A percentile compares a stretch with the other conserved stretches of the same genome.
phyloP scores from a whole-genome alignment of 768 basidiomycete genomes.

The Clathrus columnatus region DNA sequence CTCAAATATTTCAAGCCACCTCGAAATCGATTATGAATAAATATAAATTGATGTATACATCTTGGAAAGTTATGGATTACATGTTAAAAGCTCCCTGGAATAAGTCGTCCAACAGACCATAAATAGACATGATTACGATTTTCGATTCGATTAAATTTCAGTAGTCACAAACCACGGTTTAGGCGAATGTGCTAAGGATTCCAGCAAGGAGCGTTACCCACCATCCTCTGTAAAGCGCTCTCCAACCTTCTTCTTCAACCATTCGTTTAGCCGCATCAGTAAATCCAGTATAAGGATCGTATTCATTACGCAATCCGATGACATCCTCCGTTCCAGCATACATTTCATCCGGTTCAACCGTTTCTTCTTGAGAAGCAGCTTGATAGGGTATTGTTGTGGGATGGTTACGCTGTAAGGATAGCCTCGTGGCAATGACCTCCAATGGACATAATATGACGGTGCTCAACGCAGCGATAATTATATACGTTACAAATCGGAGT shows the following conservation, averaged over 20 bases:
- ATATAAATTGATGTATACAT: too few relatives aligned
- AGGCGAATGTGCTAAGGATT: slow-evolving; percentile 11
- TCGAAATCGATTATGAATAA: too few relatives aligned
- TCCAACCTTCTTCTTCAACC: slow-evolving; percentile 68
- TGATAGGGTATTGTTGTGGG: slow-evolving; percentile 60
- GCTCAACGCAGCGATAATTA: slow-evolving; percentile 46
- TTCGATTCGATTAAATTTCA: neutral
- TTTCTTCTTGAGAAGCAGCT: slow-evolving; percentile 60
- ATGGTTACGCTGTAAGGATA: slow-evolving; percentile 82
- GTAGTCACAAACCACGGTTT: neutral
- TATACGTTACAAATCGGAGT: slow-evolving; percentile 45
- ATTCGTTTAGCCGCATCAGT: slow-evolving; percentile 71
- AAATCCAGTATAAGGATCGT: slow-evolving; percentile 70
- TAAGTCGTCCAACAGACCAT: too few relatives aligned
- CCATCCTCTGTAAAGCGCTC: slow-evolving; percentile 73
- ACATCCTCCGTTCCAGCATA: slow-evolving; percentile 70
- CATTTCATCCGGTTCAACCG: slow-evolving; percentile 49
- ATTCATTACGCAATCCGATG: slow-evolving; percentile 70
- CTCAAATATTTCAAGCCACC: too few relatives aligned
- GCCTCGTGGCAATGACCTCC: slow-evolving; percentile 69
- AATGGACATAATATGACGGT: slow-evolving; percentile 59
- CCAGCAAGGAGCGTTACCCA: slow-evolving; percentile 41
- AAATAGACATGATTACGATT: too few relatives aligned
- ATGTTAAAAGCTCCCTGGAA: too few relatives aligned
- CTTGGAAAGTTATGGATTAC: too few relatives aligned